Evolutionary conservation across 345 rosid species (phyloP), one percentile per base, ranked within the genome.

Genomic region (Lenwebbia sp.): DNA sequence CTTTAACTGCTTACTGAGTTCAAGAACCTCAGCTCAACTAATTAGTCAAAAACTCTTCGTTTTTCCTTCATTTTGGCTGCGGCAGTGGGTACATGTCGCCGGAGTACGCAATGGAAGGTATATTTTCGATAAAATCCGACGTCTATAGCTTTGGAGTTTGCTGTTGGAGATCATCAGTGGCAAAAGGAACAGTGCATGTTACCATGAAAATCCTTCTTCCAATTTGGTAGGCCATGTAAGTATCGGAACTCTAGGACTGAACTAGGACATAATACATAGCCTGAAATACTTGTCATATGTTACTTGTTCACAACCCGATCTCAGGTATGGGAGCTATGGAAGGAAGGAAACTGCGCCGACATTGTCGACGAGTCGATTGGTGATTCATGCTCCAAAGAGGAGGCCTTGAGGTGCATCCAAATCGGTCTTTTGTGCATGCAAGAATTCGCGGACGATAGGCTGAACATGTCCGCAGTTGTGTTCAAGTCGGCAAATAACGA

Each of bases 81-180:
- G 40, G 52, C 88, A 93, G 98, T 33, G 95, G 98, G 28, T 96
- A 94, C 40, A 95, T 95, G 96, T 88, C 99, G 23, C 96, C 95
- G 0, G 95, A 96, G 60, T 93, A 96, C 56, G 98, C 96, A 23
- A 90, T 93, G 95, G 88, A 86, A 22, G 96, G 96, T 0, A 85
- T 87, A 13, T 95, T 94, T 84, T 96, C 98, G 0, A 82, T 89
- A 13, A 95, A 96, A 85, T 95, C 96, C 0, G 97, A 96, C 22
- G 95, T 95, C 2, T 95, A 90, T 30, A 94, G 96, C 84, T 96
- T 92, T 4, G 94, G 98, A 30, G 91, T 95, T 26, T 95, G 75
- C 33, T 96, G 5, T 62, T 95, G 78, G 99, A 95, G 93, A 92
- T 92, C 84, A 86, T 94, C 49, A 88, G 91, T 1, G 95, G 96